These are phyloP conservation scores for Polytrichum formosum DNA, from an alignment of 225 moss, liverwort and hornwort genomes.

Conservation along the genomic window DNA sequence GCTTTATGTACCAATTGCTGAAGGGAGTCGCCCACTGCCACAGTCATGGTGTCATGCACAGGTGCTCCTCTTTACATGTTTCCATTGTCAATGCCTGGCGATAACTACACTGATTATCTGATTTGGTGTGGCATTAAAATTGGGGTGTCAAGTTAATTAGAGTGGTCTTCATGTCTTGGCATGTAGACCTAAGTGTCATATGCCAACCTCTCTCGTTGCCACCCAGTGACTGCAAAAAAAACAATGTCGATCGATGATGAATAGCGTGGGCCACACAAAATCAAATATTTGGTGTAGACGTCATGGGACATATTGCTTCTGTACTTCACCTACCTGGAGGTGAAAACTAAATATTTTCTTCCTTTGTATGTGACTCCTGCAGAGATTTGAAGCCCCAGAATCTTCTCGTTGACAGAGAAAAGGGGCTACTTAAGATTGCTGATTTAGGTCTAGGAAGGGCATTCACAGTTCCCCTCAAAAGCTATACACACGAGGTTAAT, in stretches of 20 bases:
- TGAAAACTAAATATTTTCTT: neutral
- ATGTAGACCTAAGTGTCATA: no score
- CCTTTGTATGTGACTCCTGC: conserved; percentile 1
- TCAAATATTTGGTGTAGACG: no score
- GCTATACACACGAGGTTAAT: conserved; percentile 55
- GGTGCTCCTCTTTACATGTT: conserved; percentile 14
- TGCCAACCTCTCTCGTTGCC: no score
- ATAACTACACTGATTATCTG: no score
- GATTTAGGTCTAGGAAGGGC: conserved; percentile 55
- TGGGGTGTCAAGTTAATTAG: no score
- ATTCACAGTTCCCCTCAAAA: conserved; percentile 53
- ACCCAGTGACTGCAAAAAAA: no score
- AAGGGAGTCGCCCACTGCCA: conserved; percentile 56
- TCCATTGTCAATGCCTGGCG: no score
- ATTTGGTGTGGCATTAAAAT: no score
- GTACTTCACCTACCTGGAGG: neutral
- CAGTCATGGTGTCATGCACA: conserved; percentile 57
- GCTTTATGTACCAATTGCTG: conserved; percentile 55
- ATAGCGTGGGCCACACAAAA: no score
- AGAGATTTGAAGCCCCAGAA: conserved; percentile 60
- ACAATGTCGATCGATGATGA: no score
- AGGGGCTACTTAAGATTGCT: conserved; percentile 49
- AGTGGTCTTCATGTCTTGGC: no score
- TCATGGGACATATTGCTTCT: no score
- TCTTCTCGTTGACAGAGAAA: conserved; percentile 47